Base-by-base conservation (phyloP, 2,329 filamentous ascomycete species). In the Tetracladium maxilliforme region DNA sequence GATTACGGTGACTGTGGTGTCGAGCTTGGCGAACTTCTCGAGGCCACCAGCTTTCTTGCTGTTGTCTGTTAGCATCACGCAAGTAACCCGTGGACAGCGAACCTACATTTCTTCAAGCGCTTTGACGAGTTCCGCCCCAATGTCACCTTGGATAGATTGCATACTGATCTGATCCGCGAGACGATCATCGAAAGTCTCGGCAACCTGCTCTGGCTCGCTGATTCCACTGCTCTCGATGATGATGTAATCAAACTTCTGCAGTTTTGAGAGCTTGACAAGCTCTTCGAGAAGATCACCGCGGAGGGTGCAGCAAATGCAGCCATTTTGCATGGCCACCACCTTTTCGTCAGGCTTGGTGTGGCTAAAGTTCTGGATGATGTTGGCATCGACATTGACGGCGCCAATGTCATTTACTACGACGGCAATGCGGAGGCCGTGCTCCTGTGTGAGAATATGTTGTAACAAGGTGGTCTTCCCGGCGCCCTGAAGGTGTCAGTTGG, bases 351-450 rank as follows among this genome's bases (percentile, higher is more conserved):
- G 66, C 33, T 65, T 61, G 3, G 62, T 64, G 18, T 75, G 47
- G 14, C 58, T 59, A 37, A 70, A 60, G 3, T 65, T 53, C 10
- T 62, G 61, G 22, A 77, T 66, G 0, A 75, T 49, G 5, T 67
- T 58, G 1, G 70, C 71, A 29, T 79, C 71, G 34, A 10, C 8
- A 47, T 57, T 35, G 24, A 64, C 61, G 60, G 58, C 32, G 66
- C 67, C 49, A n/a, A 81, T 78, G 31, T 81, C 76, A 35, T 82
- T 81, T 19, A 82, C 74, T 13, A 81, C 74, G 10, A 81, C 67
- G 1, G 73, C 76, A 29, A 82, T 77, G 2, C 64, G 60, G 7
- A 80, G 54, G 2, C 73, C 70, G 45, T 81, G 75, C 4, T 76
- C 58, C 2, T 50, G 47, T 0, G 66, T 70, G 5, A 81, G 61